These are phyloP conservation scores for Naganishia randhawae DNA, from an alignment of 768 basidiomycete genomes.

Conservation along the genomic window DNA sequence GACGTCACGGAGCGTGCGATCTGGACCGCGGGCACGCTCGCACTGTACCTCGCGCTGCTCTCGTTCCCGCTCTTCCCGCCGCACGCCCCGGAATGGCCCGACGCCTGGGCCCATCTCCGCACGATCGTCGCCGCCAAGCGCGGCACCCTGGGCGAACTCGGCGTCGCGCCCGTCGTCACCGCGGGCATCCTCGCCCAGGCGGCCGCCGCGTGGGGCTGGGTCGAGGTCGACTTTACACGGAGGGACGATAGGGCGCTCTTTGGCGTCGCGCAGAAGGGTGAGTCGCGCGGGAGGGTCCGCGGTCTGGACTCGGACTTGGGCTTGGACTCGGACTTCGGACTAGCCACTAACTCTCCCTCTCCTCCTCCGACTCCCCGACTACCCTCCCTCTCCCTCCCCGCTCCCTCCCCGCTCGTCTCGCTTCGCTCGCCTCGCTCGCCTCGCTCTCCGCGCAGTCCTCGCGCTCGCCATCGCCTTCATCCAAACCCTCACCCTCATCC, in stretches of 20 bases:
- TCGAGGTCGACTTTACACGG: conserved; percentile 14
- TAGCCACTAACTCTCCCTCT: no score
- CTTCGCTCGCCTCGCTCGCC: neutral
- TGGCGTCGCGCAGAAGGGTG: conserved; percentile 7
- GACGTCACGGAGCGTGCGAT: conserved; percentile 16
- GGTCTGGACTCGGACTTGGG: no score
- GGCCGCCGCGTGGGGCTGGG: conserved; percentile 5
- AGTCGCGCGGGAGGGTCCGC: neutral
- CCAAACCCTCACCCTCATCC: conserved; percentile 1
- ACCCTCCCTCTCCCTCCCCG: no score
- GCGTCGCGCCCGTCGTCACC: conserved; percentile 8
- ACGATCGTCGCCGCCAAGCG: conserved; percentile 1
- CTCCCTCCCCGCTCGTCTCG: neutral
- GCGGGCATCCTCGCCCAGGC: conserved; percentile 1
- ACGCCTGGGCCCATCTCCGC: conserved; percentile 14
- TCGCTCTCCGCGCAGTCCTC: neutral
- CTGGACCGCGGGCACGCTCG: conserved; percentile 20
- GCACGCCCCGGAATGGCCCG: conserved; percentile 3
- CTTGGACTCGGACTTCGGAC: no score
- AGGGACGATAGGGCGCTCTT: conserved; percentile 18
- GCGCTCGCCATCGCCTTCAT: conserved; percentile 4
- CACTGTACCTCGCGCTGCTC: conserved; percentile 1
- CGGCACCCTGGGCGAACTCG: conserved; percentile 7
- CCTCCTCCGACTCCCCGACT: no score
- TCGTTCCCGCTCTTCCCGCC: conserved; percentile 11